These are phyloP conservation scores for Magnaporthales sp. DNA, from an alignment of 2,329 filamentous ascomycete species.

Conservation along the genomic window DNA sequence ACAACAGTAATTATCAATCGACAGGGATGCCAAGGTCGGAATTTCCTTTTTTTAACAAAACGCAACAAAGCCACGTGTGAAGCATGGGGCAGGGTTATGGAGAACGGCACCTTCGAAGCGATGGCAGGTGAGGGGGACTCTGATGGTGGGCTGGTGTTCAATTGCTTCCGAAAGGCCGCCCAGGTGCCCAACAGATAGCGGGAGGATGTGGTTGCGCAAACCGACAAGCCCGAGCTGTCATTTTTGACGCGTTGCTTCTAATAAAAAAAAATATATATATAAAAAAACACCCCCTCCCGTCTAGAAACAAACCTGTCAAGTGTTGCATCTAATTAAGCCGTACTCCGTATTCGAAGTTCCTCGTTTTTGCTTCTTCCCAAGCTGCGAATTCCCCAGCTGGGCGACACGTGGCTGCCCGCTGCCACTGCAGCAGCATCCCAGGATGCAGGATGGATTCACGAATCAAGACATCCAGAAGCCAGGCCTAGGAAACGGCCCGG, in stretches of 20 bases:
- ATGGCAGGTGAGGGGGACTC: neutral
- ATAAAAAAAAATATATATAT: too few species aligned
- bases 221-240: too few species aligned
- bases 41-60: neutral
- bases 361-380: neutral
- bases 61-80: slow-evolving; percentile 1
- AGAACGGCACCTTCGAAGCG: neutral
- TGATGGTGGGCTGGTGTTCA: neutral
- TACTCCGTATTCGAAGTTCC: neutral
- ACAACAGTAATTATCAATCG: neutral
- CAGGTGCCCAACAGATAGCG: too few species aligned
- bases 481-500: neutral
- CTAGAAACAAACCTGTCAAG: neutral
- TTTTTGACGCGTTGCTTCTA: too few species aligned
- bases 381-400: neutral
- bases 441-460: neutral
- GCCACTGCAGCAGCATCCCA: neutral
- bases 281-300: neutral
- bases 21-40: neutral
- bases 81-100: neutral
- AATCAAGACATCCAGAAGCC: neutral
- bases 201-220: too few species aligned
- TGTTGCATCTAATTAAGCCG: neutral
- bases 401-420: neutral
- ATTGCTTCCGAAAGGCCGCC: too few species aligned